Percentiles rank a stretch among this genome's conserved stretches.
phyloP scores from a whole-genome alignment of 2,329 filamentous ascomycete species.

The Colletotrichum neosansevieriae region DNA sequence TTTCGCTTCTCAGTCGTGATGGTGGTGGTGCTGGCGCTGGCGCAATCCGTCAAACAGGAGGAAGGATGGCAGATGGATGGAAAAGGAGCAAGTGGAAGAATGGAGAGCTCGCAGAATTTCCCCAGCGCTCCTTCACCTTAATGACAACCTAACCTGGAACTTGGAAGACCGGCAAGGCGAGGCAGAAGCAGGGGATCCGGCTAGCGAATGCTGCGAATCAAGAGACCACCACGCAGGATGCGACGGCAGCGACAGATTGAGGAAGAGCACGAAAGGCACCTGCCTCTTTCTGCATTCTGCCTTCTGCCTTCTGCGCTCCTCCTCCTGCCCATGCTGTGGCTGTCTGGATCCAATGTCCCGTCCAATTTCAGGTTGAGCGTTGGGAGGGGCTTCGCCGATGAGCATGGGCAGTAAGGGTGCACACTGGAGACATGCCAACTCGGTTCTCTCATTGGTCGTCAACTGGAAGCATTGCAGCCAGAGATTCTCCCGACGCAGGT shows the following conservation, averaged over 20 bases:
- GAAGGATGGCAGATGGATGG: too few species aligned
- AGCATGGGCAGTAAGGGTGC: conserved; percentile 5
- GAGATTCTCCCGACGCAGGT: conserved; percentile 38
- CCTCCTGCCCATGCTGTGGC: conserved; percentile 5
- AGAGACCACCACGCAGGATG: not conserved
- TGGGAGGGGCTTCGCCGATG: conserved; percentile 19
- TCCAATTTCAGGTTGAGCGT: conserved; percentile 37
- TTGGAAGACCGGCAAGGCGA: not conserved
- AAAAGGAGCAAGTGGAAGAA: too few species aligned
- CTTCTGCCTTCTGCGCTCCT: not conserved
- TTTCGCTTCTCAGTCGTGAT: not conserved
- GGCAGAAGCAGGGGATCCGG: not conserved
- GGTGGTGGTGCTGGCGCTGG: too few species aligned
- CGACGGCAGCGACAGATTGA: not conserved
- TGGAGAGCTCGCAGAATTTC: too few species aligned
- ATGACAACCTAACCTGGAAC: not conserved
- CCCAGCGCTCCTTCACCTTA: not conserved
- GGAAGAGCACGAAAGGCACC: not conserved
- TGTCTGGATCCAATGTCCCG: conserved; percentile 33
- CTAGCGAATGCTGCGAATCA: conserved; percentile 1
- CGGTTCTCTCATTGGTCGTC: conserved; percentile 9
- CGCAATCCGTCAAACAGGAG: too few species aligned
- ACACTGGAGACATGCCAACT: conserved; percentile 15
- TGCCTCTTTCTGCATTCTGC: not conserved
- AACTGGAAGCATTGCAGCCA: conserved; percentile 19